These are phyloP conservation scores for Sisymbrium altissimum DNA, from an alignment of 345 rosid genomes.

Conservation along the genomic window DNA sequence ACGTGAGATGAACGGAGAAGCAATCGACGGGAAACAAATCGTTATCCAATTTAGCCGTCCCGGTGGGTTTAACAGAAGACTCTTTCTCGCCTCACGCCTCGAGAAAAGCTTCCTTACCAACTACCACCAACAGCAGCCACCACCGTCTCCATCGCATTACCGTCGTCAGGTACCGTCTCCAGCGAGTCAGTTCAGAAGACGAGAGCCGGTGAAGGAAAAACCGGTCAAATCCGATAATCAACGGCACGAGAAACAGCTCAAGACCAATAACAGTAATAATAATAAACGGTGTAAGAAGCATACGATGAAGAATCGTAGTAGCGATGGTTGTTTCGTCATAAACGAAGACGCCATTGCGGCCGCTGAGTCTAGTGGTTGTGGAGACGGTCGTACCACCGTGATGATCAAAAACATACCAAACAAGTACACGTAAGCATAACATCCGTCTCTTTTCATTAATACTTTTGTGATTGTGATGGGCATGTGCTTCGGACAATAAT, in stretches of 20 bases:
- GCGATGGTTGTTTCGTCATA: constrained; percentile 59
- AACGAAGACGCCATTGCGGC: constrained; percentile 38
- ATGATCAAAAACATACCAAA: constrained; percentile 99
- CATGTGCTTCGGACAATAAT: constrained; percentile 4
- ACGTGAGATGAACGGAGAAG: constrained; percentile 63
- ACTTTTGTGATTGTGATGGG: constrained; percentile 2
- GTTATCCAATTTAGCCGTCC: constrained; percentile 84
- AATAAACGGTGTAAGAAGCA: constrained; percentile 24
- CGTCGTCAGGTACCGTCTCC: background rate
- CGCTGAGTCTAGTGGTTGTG: constrained; percentile 37
- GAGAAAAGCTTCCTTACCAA: constrained; percentile 28
- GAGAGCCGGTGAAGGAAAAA: constrained; percentile 11
- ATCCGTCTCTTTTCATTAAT: background rate
- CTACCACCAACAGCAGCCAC: constrained; percentile 6
- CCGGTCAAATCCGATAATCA: background rate
- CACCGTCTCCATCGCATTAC: background rate
- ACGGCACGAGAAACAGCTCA: constrained; percentile 32
- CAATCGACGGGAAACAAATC: constrained; percentile 52
- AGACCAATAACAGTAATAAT: background rate
- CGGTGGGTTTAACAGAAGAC: constrained; percentile 61
- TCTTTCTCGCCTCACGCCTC: constrained; percentile 29
- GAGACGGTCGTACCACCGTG: constrained; percentile 77
- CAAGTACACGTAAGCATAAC: constrained; percentile 65
- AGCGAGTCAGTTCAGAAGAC: background rate
- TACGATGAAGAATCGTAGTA: constrained; percentile 35